Evolutionary conservation across 805 yeast genomes (phyloP).

Genomic region (Pichia deserticola): DNA sequence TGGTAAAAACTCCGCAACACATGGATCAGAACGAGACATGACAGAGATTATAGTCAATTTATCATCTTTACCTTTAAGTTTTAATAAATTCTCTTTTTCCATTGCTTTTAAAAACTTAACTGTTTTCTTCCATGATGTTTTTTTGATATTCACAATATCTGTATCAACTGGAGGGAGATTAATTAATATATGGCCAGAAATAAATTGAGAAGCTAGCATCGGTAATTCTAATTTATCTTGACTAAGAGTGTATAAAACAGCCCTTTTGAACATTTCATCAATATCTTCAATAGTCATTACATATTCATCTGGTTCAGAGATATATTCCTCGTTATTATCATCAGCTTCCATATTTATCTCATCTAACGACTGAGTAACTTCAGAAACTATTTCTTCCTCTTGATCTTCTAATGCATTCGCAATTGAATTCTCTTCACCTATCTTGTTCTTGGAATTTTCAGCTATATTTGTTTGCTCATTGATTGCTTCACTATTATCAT

Average conservation of each 20-base stretch:
- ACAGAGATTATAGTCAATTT: conserved; percentile 53
- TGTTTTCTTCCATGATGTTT: conserved; percentile 84
- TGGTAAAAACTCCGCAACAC: conserved; percentile 55
- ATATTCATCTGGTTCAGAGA: conserved; percentile 24
- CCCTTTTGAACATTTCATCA: conserved; percentile 65
- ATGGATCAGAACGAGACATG: conserved; percentile 39
- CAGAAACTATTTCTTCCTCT: neutral
- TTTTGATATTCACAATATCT: conserved; percentile 53
- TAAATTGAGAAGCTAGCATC: conserved; percentile 62
- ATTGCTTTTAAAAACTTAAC: conserved; percentile 78
- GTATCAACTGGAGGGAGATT: conserved; percentile 67
- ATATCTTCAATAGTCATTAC: conserved; percentile 52
- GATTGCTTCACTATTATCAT: neutral
- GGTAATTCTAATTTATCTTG: conserved; percentile 55
- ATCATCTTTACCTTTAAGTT: conserved; percentile 79
- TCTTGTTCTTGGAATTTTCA: too few species aligned
- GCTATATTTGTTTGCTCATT: too few species aligned
- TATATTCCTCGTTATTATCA: conserved; percentile 10
- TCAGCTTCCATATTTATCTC: neutral
- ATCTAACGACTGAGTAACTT: neutral
- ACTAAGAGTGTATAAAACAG: conserved; percentile 64
- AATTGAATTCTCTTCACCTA: too few species aligned
- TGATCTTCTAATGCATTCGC: neutral
- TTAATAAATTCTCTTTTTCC: conserved; percentile 67
- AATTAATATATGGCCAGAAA: conserved; percentile 59